Percentiles rank a stretch among this genome's conserved stretches.
phyloP scores from a whole-genome alignment of 1,139 yeast species.

The Yamadazyma kanchanaburiensis region DNA sequence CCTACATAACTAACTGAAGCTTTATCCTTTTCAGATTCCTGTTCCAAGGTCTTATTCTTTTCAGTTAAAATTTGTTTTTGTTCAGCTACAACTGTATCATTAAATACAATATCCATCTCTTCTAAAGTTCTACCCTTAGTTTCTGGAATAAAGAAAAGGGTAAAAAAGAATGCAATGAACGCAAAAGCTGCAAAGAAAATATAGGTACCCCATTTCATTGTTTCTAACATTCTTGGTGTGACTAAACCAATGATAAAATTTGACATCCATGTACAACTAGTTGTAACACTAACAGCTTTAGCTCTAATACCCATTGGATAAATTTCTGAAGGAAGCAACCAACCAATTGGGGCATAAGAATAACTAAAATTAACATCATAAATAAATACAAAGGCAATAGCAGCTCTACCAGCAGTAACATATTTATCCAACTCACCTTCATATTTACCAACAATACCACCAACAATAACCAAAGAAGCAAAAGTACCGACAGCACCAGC shows the following conservation, averaged over 20 bases:
- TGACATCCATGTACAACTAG: slow-evolving; percentile 35
- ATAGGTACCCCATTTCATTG: slow-evolving; percentile 21
- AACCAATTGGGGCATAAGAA: slow-evolving; percentile 31
- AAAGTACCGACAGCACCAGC: slow-evolving; percentile 43
- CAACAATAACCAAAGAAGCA: slow-evolving; percentile 24
- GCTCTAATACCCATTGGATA: slow-evolving; percentile 20
- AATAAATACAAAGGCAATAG: slow-evolving; percentile 34
- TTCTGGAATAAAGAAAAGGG: slow-evolving; percentile 24
- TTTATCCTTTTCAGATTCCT: too few relatives aligned
- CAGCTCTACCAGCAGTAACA: slow-evolving; percentile 39
- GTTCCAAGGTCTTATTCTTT: too few relatives aligned
- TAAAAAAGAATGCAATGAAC: slow-evolving; percentile 18
- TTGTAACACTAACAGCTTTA: slow-evolving; percentile 26
- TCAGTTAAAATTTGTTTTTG: slow-evolving; percentile 12
- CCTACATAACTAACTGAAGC: too few relatives aligned
- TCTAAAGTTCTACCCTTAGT: slow-evolving; percentile 27
- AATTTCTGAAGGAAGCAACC: slow-evolving; percentile 50
- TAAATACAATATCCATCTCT: slow-evolving; percentile 24
- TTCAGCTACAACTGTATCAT: slow-evolving; percentile 13
- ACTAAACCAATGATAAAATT: slow-evolving; percentile 32
- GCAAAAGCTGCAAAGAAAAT: slow-evolving; percentile 25
- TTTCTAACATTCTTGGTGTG: slow-evolving; percentile 21
- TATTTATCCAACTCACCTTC: slow-evolving; percentile 12
- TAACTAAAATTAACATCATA: slow-evolving; percentile 25
- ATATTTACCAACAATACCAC: slow-evolving; percentile 56